phyloP scores from a whole-genome alignment of 2,329 filamentous ascomycete species.

The Xylariaceae sp. region DNA sequence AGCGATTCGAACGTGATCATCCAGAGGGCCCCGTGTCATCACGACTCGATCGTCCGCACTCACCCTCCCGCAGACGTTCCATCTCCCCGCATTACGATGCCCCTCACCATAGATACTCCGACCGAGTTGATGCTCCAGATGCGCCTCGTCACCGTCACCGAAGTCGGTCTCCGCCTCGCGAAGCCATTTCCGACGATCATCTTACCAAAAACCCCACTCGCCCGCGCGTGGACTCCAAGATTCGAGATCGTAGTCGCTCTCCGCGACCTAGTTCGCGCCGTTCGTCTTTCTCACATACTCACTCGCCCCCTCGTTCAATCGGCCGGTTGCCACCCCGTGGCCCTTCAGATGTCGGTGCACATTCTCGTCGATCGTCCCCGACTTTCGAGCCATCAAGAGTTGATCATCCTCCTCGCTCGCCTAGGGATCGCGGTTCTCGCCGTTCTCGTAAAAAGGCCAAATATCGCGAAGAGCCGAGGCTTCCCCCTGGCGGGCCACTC shows the following conservation, averaged over 20 bases:
- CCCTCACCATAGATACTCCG: slow-evolving; percentile 32
- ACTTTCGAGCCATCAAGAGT: slow-evolving; percentile 30
- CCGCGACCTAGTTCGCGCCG: slow-evolving; percentile 37
- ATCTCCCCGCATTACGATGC: slow-evolving; percentile 36
- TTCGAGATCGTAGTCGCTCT: slow-evolving; percentile 37
- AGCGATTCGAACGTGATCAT: slow-evolving; percentile 35
- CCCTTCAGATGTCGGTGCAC: slow-evolving; percentile 34
- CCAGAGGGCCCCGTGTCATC: slow-evolving; percentile 30
- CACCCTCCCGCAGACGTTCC: slow-evolving; percentile 36
- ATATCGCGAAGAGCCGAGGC: slow-evolving; percentile 48
- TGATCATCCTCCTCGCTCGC: slow-evolving; percentile 38
- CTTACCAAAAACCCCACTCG: slow-evolving; percentile 27
- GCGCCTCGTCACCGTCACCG: slow-evolving; percentile 31
- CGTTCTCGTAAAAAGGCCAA: slow-evolving; percentile 45
- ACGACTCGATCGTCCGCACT: slow-evolving; percentile 27
- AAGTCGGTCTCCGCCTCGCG: slow-evolving; percentile 37
- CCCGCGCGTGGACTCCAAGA: slow-evolving; percentile 31
- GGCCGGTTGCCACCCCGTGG: slow-evolving; percentile 29
- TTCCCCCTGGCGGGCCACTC: slow-evolving; percentile 44
- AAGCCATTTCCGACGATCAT: slow-evolving; percentile 31
- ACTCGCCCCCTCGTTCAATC: slow-evolving; percentile 37
- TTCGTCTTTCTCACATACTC: slow-evolving; percentile 41
- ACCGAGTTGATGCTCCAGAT: slow-evolving; percentile 33
- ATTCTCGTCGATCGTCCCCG: slow-evolving; percentile 37
- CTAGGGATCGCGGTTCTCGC: slow-evolving; percentile 37